These are phyloP conservation scores for Calcarisporium arbuscula DNA, from an alignment of 2,329 filamentous ascomycete genomes.

Conservation along the genomic window DNA sequence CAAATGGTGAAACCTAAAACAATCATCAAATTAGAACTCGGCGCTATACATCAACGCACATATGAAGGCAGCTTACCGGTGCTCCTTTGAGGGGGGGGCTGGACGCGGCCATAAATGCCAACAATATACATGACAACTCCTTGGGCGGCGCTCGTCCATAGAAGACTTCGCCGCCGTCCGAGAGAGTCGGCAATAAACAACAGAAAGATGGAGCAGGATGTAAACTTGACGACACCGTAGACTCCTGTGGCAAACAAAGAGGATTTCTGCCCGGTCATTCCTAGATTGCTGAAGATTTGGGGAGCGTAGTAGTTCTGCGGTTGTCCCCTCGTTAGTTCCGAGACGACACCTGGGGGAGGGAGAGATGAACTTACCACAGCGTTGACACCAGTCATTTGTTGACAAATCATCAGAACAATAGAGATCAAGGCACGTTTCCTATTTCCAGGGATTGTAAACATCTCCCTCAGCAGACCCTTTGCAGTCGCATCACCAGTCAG, in stretches of 20 bases:
- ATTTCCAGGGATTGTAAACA: slow-evolving; percentile 54
- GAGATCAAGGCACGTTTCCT: slow-evolving; percentile 59
- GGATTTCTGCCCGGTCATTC: slow-evolving; percentile 47
- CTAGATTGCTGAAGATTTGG: slow-evolving; percentile 60
- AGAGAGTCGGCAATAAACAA: slow-evolving; percentile 63
- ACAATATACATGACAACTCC: slow-evolving; percentile 61
- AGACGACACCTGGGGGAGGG: no score
- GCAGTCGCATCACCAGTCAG: slow-evolving; percentile 46
- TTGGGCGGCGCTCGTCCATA: slow-evolving; percentile 60
- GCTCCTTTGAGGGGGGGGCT: slow-evolving; percentile 48
- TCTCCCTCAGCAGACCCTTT: slow-evolving; percentile 57
- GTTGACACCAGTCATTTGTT: slow-evolving; percentile 63
- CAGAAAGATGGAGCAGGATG: slow-evolving; percentile 57
- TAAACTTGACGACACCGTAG: slow-evolving; percentile 66
- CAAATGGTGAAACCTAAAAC: slow-evolving; percentile 50
- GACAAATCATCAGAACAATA: slow-evolving; percentile 57
- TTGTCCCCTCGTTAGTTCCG: no score
- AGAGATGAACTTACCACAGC: slow-evolving; percentile 36
- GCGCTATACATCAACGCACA: background rate
- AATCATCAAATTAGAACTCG: background rate
- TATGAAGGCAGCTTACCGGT: slow-evolving; percentile 36
- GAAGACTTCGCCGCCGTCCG: slow-evolving; percentile 52
- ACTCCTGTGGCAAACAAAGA: slow-evolving; percentile 68
- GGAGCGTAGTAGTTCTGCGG: slow-evolving; percentile 59
- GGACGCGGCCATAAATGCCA: slow-evolving; percentile 61